phyloP scores from a whole-genome alignment of 495 filamentous ascomycete genomes.

The Astrothelium subdiscretum region DNA sequence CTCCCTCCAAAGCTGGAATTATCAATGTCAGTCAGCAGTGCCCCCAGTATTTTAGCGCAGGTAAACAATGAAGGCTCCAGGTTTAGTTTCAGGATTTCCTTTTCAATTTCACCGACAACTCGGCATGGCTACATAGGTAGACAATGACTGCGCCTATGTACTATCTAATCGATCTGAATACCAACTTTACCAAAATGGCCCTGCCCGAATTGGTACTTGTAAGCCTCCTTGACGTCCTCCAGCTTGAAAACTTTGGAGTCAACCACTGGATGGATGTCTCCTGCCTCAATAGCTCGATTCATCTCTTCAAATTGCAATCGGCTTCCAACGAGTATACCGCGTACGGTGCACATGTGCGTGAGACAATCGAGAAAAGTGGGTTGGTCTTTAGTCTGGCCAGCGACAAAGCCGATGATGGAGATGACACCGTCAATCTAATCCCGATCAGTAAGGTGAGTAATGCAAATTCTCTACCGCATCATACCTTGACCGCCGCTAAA shows the following conservation, averaged over 20 bases:
- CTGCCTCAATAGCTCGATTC: conserved; percentile 29
- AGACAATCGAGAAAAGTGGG: conserved; percentile 26
- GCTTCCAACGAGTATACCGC: conserved; percentile 28
- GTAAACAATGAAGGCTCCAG: no score
- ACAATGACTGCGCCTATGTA: no score
- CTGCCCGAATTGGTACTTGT: conserved; percentile 49
- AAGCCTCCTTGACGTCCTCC: conserved; percentile 29
- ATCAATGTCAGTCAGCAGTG: no score
- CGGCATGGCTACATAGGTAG: no score
- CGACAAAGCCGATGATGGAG: conserved; percentile 32
- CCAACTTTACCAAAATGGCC: conserved; percentile 69
- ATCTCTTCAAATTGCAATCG: conserved; percentile 31
- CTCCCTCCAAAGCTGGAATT: not conserved
- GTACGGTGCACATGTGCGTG: conserved; percentile 26
- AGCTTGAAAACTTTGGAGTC: conserved; percentile 31
- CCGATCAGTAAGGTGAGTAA: not conserved
- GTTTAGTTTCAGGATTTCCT: no score
- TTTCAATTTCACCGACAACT: no score
- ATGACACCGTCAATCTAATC: conserved; percentile 32
- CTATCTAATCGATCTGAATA: conserved; percentile 48
- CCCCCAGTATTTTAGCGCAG: no score
- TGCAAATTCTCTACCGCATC: not conserved
- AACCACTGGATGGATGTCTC: conserved; percentile 29
- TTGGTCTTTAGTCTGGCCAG: conserved; percentile 20
- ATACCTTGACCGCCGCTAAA: conserved; percentile 10